These are phyloP conservation scores for Diaporthe vexans DNA, from an alignment of 2,329 filamentous ascomycete species.

Conservation along the genomic window DNA sequence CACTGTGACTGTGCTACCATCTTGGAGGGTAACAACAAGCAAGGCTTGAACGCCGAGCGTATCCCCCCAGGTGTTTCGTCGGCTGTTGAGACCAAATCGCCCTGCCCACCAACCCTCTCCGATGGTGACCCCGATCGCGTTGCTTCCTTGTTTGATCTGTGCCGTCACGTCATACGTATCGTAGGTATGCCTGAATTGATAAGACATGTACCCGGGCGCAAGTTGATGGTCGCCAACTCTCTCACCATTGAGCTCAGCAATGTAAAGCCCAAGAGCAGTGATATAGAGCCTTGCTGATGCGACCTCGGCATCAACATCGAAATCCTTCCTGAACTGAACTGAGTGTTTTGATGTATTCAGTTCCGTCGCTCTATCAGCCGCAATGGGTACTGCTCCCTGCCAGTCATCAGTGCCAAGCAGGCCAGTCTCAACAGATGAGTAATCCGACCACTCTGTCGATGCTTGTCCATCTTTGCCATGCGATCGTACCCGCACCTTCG, in stretches of 20 bases:
- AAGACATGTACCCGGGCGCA: constrained; percentile 67
- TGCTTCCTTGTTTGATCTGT: constrained; percentile 37
- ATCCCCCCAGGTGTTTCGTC: constrained; percentile 9
- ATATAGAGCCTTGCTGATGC: constrained; percentile 60
- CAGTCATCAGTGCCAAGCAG: not conserved
- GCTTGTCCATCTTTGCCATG: constrained; percentile 15
- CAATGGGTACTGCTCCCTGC: constrained; percentile 8
- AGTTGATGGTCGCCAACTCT: constrained; percentile 57
- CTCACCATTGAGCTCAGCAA: constrained; percentile 61
- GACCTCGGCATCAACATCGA: constrained; percentile 47
- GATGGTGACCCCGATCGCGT: not conserved
- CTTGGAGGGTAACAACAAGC: not conserved
- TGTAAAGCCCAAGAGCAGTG: constrained; percentile 61
- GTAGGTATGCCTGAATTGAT: constrained; percentile 64
- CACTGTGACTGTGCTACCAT: constrained; percentile 9
- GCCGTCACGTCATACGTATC: constrained; percentile 61
- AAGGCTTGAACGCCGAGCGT: constrained; percentile 15
- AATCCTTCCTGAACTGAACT: constrained; percentile 7
- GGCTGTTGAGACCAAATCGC: not conserved
- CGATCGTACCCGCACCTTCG: constrained; percentile 21
- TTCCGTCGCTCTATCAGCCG: constrained; percentile 17
- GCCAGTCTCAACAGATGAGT: constrained; percentile 11
- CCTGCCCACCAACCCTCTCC: constrained; percentile 16
- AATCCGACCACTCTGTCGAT: constrained; percentile 11
- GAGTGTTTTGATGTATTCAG: not conserved